phyloP scores from a whole-genome alignment of 371 early-diverging fungal species.

The Neoconidiobolus thromboides region DNA sequence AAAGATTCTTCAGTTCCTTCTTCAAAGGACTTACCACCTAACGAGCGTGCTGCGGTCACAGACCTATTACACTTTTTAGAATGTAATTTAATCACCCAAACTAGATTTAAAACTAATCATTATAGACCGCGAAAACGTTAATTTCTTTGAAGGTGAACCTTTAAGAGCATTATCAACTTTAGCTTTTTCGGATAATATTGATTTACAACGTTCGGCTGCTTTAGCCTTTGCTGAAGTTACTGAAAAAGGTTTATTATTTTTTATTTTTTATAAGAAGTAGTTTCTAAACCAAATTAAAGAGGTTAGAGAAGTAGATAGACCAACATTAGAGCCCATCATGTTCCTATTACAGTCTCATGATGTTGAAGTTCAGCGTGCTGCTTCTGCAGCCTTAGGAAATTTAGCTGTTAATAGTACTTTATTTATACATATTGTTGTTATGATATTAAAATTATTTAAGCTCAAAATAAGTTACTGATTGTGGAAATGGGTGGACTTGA shows the following conservation, averaged over 20 bases:
- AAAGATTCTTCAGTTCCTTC: not conserved
- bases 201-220: conserved; percentile 73
- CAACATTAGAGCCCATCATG: conserved; percentile 62
- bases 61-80: conserved; percentile 64
- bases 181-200: conserved; percentile 68
- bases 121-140: conserved; percentile 49
- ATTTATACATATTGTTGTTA: conserved; percentile 5
- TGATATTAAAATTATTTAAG: conserved; percentile 14
- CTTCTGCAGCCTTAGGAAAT: conserved; percentile 79
- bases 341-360: conserved; percentile 67
- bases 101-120: not conserved
- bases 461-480: conserved; percentile 67
- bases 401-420: conserved; percentile 59
- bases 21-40: conserved; percentile 11
- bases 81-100: conserved; percentile 25
- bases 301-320: conserved; percentile 55
- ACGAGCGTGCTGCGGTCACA: conserved; percentile 69
- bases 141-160: conserved; percentile 76
- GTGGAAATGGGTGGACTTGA: conserved; percentile 73
- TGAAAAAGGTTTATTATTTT: conserved; percentile 36
- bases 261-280: not conserved
- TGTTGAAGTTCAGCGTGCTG: conserved; percentile 72
- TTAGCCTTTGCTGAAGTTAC: conserved; percentile 84
- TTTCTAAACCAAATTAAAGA: conserved; percentile 21
- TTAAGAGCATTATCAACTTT: conserved; percentile 62